Base-by-base conservation (phyloP, 192 early-diverging fungal species). In the Umbelopsis sp. region DNA sequence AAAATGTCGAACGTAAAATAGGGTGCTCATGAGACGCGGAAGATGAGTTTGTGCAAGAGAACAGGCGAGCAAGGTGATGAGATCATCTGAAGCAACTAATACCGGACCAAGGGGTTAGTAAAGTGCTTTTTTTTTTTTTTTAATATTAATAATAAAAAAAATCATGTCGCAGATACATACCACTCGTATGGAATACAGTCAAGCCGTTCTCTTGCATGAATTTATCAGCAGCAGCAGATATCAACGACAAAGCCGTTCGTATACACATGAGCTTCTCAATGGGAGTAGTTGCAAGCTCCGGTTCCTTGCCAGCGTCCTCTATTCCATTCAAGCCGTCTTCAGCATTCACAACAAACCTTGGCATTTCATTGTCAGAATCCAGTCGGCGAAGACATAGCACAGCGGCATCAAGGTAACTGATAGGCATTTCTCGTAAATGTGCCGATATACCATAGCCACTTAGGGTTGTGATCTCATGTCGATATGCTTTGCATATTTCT, bases 21-120 rank as follows among this genome's bases (percentile, higher is more conserved):
- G 36, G 11, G 82, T 73, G 26, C 83, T 87, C 20, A 74, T 82
- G 11, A 85, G 49, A 0, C 75, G 51, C 53, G 77, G 69, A 26
- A 87, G 71, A 26, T 71, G 65, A 10, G 77, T 78, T 26, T 85
- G 82, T 24, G 81, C 73, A 59, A 87, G 80, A 14, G 81, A 78
- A 70, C 82, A 80, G 20, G 86, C 84, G 14, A 87, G 71, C 20
- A 87, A 69, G 21, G 84, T 83, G 32, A 87, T 87, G 45, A 87
- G 76, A 34, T 87, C 86, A 69, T 87, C 86, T 16, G 77, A 82
- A 3, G 80, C 24, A 56, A 71, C 59, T 67, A 9, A 17, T 32
- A 24, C 21, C 25, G 8, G 21, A 43, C 10, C 25, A 21, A 68
- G 2, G 47, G 9, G n/a, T 43, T 59, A 11, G 56, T 26, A 62